phyloP scores from a whole-genome alignment of 2,329 filamentous ascomycete genomes.

The Trichoderma breve region DNA sequence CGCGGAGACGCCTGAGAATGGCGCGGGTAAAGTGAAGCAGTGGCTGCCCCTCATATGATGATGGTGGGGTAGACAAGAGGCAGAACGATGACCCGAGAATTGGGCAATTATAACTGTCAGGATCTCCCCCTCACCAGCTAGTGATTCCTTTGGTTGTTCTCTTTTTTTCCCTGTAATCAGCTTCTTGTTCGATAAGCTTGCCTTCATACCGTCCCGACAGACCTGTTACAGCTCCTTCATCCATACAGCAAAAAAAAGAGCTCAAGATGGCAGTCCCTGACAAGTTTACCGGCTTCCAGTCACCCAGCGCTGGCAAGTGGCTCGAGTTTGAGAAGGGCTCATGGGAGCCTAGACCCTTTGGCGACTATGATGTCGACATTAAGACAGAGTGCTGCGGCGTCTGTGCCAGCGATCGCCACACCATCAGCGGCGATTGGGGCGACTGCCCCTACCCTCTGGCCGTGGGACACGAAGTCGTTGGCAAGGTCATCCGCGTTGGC shows the following conservation, averaged over 20 bases:
- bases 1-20: background rate
- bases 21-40: conserved; percentile 13
- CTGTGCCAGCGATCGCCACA: conserved; percentile 71
- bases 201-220: background rate
- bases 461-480: conserved; percentile 72
- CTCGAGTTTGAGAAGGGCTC: conserved; percentile 66
- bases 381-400: conserved; percentile 80
- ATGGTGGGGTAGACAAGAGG: conserved; percentile 13
- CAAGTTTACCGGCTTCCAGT: conserved; percentile 61
- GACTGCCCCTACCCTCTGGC: conserved; percentile 60
- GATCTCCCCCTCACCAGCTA: background rate
- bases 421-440: conserved; percentile 67
- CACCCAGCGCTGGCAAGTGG: conserved; percentile 53
- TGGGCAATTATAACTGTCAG: background rate
- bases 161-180: background rate
- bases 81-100: background rate
- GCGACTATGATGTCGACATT: conserved; percentile 82
- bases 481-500: conserved; percentile 65
- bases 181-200: background rate
- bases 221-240: background rate
- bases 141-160: background rate
- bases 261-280: conserved; percentile 54
- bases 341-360: conserved; percentile 82
- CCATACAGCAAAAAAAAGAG: background rate
- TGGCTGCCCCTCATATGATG: conserved; percentile 13